phyloP scores from a whole-genome alignment of 2,329 filamentous ascomycete species.

The Phoma herbarum region DNA sequence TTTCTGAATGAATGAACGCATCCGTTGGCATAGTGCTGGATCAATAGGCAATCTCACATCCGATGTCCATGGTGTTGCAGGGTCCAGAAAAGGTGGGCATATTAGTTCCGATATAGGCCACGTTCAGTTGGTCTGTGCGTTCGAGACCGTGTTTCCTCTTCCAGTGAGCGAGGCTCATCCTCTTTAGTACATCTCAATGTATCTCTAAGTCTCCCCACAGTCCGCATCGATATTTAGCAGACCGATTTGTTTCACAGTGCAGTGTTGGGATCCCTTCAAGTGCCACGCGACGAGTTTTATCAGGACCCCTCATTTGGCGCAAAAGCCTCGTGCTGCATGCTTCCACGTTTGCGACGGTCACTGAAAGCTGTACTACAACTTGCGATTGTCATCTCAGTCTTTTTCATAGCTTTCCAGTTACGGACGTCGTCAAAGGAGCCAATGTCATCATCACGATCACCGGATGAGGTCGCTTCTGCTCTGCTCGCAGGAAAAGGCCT shows the following conservation, averaged over 20 bases:
- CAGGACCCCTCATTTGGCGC: constrained; percentile 1
- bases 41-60: background rate
- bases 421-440: background rate
- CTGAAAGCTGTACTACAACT: background rate
- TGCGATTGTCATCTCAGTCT: background rate
- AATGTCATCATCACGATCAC: constrained; percentile 52
- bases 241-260: background rate
- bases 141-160: background rate
- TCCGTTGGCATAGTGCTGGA: background rate
- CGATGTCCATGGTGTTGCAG: background rate
- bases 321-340: constrained; percentile 7
- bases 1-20: background rate
- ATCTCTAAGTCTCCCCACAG: background rate
- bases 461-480: constrained; percentile 35
- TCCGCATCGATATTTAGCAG: background rate
- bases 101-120: too few species aligned
- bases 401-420: background rate
- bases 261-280: background rate
- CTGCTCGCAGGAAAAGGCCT: constrained; percentile 40
- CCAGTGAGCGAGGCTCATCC: background rate
- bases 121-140: background rate
- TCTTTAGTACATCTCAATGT: background rate
- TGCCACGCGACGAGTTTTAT: background rate
- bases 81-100: background rate
- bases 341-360: constrained; percentile 2